Evolutionary conservation across 2,329 filamentous ascomycete species (phyloP).

Genomic region (Microsporum ferrugineum): DNA sequence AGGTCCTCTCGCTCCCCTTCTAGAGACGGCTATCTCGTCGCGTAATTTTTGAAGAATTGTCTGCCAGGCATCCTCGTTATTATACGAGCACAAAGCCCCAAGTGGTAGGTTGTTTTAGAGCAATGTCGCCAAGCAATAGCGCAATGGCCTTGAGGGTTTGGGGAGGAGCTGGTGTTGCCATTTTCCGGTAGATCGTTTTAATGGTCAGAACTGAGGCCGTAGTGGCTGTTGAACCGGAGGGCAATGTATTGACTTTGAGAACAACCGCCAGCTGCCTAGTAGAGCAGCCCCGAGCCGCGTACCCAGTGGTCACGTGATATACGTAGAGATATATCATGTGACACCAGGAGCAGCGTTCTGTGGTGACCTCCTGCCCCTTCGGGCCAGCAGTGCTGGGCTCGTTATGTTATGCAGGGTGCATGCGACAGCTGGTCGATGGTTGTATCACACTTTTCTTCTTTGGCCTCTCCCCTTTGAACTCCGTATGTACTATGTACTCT

Average conservation of each 20-base stretch:
- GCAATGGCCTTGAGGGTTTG: not conserved
- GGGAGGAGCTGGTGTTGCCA: not conserved
- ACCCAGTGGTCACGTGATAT: no score
- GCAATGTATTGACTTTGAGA: not conserved
- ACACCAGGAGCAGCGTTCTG: no score
- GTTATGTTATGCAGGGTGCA: no score
- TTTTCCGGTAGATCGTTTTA: not conserved
- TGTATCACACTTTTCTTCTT: no score
- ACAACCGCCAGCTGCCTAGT: no score
- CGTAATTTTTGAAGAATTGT: slow-evolving; percentile 11
- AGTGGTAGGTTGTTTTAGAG: not conserved
- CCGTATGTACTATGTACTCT: not conserved
- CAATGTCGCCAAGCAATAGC: not conserved
- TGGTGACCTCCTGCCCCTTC: no score
- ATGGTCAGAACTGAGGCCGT: not conserved
- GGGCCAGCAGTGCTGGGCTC: no score
- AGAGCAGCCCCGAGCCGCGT: no score
- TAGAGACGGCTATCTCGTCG: not conserved
- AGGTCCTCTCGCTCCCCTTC: slow-evolving; percentile 5
- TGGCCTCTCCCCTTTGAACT: not conserved
- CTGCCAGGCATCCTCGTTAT: slow-evolving; percentile 13
- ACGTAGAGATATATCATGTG: no score
- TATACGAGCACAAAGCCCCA: slow-evolving; percentile 15
- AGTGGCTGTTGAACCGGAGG: not conserved
- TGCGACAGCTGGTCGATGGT: no score